These are phyloP conservation scores for Sarocladium strictum DNA, from an alignment of 2,329 filamentous ascomycete genomes.

Conservation along the genomic window DNA sequence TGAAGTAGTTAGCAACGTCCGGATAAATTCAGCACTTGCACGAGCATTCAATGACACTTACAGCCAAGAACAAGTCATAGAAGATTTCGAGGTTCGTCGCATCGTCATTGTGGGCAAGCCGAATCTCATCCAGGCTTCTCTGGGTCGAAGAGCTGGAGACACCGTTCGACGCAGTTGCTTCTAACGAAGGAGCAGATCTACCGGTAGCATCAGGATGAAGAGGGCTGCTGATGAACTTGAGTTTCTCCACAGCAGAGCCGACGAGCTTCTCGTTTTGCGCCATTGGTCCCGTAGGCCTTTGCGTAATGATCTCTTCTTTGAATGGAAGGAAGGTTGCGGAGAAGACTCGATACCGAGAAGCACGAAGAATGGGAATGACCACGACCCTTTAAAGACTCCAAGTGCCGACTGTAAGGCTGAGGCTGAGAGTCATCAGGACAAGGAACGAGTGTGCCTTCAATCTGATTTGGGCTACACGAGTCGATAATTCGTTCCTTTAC, in stretches of 20 bases:
- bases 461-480: not conserved
- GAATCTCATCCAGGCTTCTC: not conserved
- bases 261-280: not conserved
- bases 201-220: not conserved
- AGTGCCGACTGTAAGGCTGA: not conserved
- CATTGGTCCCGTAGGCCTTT: not conserved
- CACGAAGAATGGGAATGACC: no score
- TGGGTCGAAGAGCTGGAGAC: not conserved
- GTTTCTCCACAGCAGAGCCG: constrained; percentile 5
- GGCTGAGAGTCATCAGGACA: not conserved
- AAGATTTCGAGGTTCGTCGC: constrained; percentile 31
- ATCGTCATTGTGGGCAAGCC: constrained; percentile 21
- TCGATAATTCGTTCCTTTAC: not conserved
- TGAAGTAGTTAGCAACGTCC: not conserved
- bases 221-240: not conserved
- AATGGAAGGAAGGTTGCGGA: no score
- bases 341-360: not conserved
- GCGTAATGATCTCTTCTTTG: not conserved
- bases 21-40: not conserved
- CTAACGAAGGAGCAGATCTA: not conserved
- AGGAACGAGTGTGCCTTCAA: not conserved
- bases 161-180: not conserved
- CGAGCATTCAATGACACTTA: constrained; percentile 37
- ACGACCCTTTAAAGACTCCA: not conserved
- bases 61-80: constrained; percentile 36